These are phyloP conservation scores for Kwoniella bestiolae DNA, from an alignment of 768 basidiomycete genomes.

Conservation along the genomic window DNA sequence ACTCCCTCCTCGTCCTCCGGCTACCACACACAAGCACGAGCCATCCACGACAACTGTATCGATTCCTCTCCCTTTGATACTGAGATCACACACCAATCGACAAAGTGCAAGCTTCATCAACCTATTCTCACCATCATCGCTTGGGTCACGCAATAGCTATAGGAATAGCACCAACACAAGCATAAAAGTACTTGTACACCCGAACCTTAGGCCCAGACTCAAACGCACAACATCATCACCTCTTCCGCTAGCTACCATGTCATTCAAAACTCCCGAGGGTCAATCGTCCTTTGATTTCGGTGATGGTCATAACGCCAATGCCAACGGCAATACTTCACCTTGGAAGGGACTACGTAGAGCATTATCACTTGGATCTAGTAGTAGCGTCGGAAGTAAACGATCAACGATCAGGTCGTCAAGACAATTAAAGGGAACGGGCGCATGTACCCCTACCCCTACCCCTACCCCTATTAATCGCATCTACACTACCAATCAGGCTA, in stretches of 20 bases:
- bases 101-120: conserved; percentile 24
- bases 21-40: background rate
- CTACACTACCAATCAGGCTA: background rate
- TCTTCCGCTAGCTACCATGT: conserved; percentile 2
- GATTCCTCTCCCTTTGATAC: conserved; percentile 1
- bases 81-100: background rate
- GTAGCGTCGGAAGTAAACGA: conserved; percentile 7
- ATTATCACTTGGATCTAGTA: conserved; percentile 6
- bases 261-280: conserved; percentile 11
- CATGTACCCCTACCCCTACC: background rate
- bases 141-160: background rate
- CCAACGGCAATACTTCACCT: background rate
- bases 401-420: conserved; percentile 2
- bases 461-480: background rate
- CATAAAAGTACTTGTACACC: background rate
- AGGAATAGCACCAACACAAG: background rate
- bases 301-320: no score
- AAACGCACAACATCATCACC: conserved; percentile 9
- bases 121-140: conserved; percentile 12
- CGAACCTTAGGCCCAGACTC: conserved; percentile 6
- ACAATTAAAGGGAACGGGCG: background rate
- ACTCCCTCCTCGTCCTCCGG: conserved; percentile 1
- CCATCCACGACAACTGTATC: conserved; percentile 2
- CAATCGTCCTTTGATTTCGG: conserved; percentile 24
- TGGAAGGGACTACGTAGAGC: conserved; percentile 17